Evolutionary conservation across 2,329 filamentous ascomycete species (phyloP), one percentile per base, ranked within the genome.

Genomic region (Exophiala xenobiotica): DNA sequence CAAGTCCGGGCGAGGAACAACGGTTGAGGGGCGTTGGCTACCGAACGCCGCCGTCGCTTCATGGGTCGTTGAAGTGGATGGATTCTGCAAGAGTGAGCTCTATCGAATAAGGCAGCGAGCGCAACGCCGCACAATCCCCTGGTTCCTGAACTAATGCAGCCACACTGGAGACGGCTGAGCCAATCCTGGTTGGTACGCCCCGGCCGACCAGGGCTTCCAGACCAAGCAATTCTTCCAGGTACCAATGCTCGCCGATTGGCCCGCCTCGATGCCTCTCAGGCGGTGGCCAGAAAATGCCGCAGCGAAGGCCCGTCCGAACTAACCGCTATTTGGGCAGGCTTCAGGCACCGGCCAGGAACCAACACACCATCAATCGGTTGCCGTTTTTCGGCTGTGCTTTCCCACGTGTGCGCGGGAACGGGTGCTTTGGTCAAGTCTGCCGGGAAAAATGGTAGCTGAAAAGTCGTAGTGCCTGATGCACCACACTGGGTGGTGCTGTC

Each of bases 71-170:
- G n/a, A 27, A 38, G 40, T 53, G 51, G 50, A 51, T 51, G n/a
- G n/a, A n/a, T n/a, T n/a, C n/a, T n/a, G n/a, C n/a, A n/a, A n/a
- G n/a, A n/a, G n/a, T n/a, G n/a, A n/a, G n/a, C n/a, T n/a, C n/a
- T n/a, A 27, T 50, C 58, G 44, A 61, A 61, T 61, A 43, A 54
- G 18, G 45, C 37, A n/a, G 18, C 42, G 53, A 61, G 56, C 59
- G 59, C 59, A 61, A 61, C 54, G 38, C 48, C 44, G 46, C 44
- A 44, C 40, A 12, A 27, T 33, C 11, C 38, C 19, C 27, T 24
- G 39, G 46, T 47, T 35, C 45, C 44, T 41, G 46, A 24, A 23
- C 59, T 61, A 61, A 57, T 59, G 57, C 59, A 57, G 57, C 50
- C 47, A 40, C 23, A 31, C 44, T 23, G 42, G 38, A 26, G 23